Percentiles rank a stretch among this genome's conserved stretches.
Evolutionary conservation across 2,329 filamentous ascomycete genomes (phyloP).

Genomic region (Polytolypa hystricis): DNA sequence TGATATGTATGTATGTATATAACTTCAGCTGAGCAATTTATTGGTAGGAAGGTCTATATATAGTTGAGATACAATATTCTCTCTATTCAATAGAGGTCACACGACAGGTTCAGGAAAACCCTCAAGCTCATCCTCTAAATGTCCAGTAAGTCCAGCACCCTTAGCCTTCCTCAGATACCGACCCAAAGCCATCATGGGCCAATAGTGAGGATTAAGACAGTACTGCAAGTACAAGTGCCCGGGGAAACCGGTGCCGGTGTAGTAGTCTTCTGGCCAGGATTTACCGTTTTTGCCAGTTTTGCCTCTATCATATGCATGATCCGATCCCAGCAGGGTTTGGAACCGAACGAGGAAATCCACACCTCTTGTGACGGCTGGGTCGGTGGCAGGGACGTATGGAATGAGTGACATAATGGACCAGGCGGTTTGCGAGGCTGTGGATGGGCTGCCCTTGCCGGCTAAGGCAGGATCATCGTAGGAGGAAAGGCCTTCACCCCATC

Average conservation of each 20-base stretch:
- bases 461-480: conserved; percentile 4
- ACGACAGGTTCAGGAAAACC: too few relatives aligned
- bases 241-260: conserved; percentile 18
- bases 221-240: conserved; percentile 16
- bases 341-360: background rate
- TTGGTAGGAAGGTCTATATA: too few relatives aligned
- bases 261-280: conserved; percentile 12
- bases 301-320: too few relatives aligned
- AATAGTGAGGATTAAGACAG: conserved; percentile 17
- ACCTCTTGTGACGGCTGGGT: conserved; percentile 11
- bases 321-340: too few relatives aligned
- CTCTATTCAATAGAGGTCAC: too few relatives aligned
- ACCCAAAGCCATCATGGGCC: conserved; percentile 20
- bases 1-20: too few relatives aligned
- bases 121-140: too few relatives aligned
- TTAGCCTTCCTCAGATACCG: conserved; percentile 11
- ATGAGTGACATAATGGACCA: conserved; percentile 24
- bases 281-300: too few relatives aligned
- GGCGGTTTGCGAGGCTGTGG: conserved; percentile 24
- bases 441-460: conserved; percentile 11
- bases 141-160: too few relatives aligned
- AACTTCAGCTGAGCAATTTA: too few relatives aligned
- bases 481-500: conserved; percentile 63
- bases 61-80: too few relatives aligned
- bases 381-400: conserved; percentile 5